Percentiles rank a stretch among this genome's conserved stretches.
These are phyloP conservation scores for Leucogyrophana mollusca DNA, from an alignment of 768 basidiomycete genomes.

Conservation along the genomic window DNA sequence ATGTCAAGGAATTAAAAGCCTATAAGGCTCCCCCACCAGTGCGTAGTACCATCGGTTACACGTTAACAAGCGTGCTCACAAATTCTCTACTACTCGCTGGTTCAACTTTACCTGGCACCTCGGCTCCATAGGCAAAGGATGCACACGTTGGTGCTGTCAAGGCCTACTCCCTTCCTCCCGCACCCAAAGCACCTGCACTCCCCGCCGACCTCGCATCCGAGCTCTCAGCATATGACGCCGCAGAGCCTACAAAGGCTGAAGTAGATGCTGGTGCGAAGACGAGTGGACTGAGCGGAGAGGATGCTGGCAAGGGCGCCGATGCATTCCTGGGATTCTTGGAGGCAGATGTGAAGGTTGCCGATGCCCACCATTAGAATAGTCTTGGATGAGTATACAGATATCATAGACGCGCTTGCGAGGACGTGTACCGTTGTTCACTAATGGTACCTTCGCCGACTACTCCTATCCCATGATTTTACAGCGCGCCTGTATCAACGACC, in stretches of 20 bases:
- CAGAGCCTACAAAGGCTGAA: constrained; percentile 63
- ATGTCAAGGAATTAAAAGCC: constrained; percentile 83
- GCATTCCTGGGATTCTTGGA: constrained; percentile 81
- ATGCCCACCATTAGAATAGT: constrained; percentile 46
- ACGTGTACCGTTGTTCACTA: too few species aligned
- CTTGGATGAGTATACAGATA: too few species aligned
- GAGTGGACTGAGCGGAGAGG: constrained; percentile 15
- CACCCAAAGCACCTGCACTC: constrained; percentile 73
- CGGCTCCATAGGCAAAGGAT: constrained; percentile 69
- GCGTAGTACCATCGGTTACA: constrained; percentile 39
- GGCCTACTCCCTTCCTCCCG: constrained; percentile 68
- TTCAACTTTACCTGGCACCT: neutral
- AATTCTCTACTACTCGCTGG: neutral
- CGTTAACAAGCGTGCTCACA: too few species aligned
- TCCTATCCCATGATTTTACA: too few species aligned
- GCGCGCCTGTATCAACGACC: too few species aligned
- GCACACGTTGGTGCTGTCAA: constrained; percentile 90
- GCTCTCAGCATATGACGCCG: constrained; percentile 79
- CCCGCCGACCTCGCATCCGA: constrained; percentile 87
- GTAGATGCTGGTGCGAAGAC: constrained; percentile 36
- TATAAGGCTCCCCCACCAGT: constrained; percentile 82
- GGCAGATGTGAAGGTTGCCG: constrained; percentile 70
- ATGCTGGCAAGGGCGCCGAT: constrained; percentile 52
- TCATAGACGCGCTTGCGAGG: too few species aligned
- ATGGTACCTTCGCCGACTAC: too few species aligned